phyloP scores from a whole-genome alignment of 2,329 filamentous ascomycete species.

The Colletotrichum shisoi region DNA sequence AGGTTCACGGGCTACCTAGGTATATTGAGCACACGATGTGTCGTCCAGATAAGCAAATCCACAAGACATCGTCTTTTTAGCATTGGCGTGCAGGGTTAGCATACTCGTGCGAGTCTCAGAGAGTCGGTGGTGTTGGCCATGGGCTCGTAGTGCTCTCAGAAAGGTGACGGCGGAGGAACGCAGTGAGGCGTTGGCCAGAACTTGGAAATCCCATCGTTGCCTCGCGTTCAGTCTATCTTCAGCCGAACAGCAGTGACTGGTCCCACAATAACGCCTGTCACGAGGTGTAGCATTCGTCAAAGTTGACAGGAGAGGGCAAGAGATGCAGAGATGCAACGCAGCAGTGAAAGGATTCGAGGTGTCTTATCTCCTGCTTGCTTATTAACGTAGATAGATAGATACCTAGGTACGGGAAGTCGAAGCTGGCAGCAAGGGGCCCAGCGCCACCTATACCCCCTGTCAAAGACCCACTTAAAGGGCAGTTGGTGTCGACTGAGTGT shows the following conservation, averaged over 20 bases:
- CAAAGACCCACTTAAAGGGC: slow-evolving; percentile 9
- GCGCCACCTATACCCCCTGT: slow-evolving; percentile 15
- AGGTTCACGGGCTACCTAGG: background rate
- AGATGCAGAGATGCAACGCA: background rate
- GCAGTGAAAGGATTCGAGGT: background rate
- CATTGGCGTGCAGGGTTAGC: background rate
- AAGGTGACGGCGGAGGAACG: background rate
- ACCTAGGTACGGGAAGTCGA: background rate
- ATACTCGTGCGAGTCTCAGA: background rate
- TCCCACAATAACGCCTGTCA: background rate
- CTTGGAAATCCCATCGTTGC: background rate
- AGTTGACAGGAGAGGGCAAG: background rate
- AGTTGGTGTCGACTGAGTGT: slow-evolving; percentile 23
- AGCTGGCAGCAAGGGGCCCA: background rate
- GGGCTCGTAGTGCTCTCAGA: background rate
- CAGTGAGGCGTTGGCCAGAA: background rate
- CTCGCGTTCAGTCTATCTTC: background rate
- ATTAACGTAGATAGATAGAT: slow-evolving; percentile 4
- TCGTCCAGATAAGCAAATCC: slow-evolving; percentile 19
- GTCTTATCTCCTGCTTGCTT: slow-evolving; percentile 20
- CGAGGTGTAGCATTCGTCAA: background rate
- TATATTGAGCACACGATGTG: slow-evolving; percentile 2
- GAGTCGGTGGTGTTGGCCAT: background rate
- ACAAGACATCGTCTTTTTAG: slow-evolving; percentile 10
- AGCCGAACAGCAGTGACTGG: background rate